A percentile compares a stretch with the other conserved stretches of the same genome.
phyloP scores from a whole-genome alignment of 2,329 filamentous ascomycete genomes.

The Verticillium alfalfae region DNA sequence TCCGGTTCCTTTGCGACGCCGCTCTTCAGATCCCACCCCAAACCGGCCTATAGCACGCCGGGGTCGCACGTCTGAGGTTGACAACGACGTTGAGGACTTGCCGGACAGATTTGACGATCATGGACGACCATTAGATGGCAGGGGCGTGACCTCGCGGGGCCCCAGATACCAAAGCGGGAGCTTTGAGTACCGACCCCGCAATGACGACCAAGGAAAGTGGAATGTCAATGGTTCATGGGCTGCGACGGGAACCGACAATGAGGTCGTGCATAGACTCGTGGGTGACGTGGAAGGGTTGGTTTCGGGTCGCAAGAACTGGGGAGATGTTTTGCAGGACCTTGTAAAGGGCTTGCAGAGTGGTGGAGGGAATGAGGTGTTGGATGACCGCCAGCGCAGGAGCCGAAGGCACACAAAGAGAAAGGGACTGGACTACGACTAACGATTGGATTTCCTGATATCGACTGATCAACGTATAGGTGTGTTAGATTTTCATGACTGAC shows the following conservation, averaged over 20 bases:
- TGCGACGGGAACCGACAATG: constrained; percentile 35
- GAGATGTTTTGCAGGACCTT: constrained; percentile 22
- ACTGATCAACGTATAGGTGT: neutral
- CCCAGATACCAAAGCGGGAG: constrained; percentile 33
- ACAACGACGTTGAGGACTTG: constrained; percentile 34
- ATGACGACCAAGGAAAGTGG: constrained; percentile 20
- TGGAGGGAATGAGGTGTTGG: constrained; percentile 4
- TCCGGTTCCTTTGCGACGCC: constrained; percentile 15
- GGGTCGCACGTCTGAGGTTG: constrained; percentile 19
- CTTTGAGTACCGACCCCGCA: constrained; percentile 30
- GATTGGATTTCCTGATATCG: constrained; percentile 1
- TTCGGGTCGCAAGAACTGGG: constrained; percentile 23
- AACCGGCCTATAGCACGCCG: constrained; percentile 20
- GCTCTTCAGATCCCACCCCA: constrained; percentile 27
- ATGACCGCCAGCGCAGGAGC: constrained; percentile 4
- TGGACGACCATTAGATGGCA: constrained; percentile 31
- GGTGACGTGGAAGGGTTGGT: constrained; percentile 26
- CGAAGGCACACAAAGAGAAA: constrained; percentile 14
- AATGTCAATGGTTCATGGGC: constrained; percentile 37
- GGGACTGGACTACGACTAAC: constrained; percentile 11
- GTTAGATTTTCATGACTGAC: neutral
- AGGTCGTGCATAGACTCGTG: constrained; percentile 32
- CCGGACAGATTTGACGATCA: constrained; percentile 41
- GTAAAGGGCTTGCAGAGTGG: constrained; percentile 13
- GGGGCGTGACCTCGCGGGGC: constrained; percentile 3